These are phyloP conservation scores for Vickermania ingenoplastis DNA, from an alignment of 208 protist species.

Conservation along the genomic window DNA sequence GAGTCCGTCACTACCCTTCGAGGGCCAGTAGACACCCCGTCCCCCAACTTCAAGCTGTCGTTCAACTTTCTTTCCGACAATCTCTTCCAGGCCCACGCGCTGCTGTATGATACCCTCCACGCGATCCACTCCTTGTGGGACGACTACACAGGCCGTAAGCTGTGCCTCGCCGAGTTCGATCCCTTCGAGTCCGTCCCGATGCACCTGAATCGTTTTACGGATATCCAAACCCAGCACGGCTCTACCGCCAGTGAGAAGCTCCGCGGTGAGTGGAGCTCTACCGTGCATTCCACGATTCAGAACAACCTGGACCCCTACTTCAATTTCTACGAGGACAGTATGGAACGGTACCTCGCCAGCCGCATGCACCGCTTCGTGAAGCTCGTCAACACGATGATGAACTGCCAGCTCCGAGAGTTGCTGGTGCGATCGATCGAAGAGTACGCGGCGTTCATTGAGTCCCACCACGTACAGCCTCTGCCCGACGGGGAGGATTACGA, in stretches of 20 bases:
- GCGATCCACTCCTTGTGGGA: slow-evolving; percentile 74
- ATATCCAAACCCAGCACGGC: slow-evolving; percentile 50
- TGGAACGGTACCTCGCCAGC: slow-evolving; percentile 67
- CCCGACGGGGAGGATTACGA: slow-evolving; percentile 11
- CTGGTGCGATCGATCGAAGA: slow-evolving; percentile 60
- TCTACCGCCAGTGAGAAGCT: slow-evolving; percentile 65
- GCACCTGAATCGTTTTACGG: slow-evolving; percentile 58
- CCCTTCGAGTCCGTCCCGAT: slow-evolving; percentile 34
- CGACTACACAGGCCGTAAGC: slow-evolving; percentile 34
- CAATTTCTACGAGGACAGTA: slow-evolving; percentile 92
- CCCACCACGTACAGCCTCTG: slow-evolving; percentile 26
- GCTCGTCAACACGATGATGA: slow-evolving; percentile 89
- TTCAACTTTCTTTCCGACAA: slow-evolving; percentile 70
- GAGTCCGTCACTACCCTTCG: slow-evolving; percentile 46
- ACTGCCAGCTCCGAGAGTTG: slow-evolving; percentile 73
- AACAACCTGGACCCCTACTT: slow-evolving; percentile 90
- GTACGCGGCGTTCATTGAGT: slow-evolving; percentile 67
- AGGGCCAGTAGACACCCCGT: slow-evolving; percentile 75
- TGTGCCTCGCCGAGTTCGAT: slow-evolving; percentile 57
- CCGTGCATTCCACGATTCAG: slow-evolving; percentile 86
- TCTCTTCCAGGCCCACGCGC: slow-evolving; percentile 79
- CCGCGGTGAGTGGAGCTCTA: slow-evolving; percentile 86
- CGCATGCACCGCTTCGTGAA: slow-evolving; percentile 87
- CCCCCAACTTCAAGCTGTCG: slow-evolving; percentile 60
- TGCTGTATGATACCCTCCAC: slow-evolving; percentile 75